Conservation (phyloP, 306 rosid species). For the Lathyrus aphaca region DNA sequence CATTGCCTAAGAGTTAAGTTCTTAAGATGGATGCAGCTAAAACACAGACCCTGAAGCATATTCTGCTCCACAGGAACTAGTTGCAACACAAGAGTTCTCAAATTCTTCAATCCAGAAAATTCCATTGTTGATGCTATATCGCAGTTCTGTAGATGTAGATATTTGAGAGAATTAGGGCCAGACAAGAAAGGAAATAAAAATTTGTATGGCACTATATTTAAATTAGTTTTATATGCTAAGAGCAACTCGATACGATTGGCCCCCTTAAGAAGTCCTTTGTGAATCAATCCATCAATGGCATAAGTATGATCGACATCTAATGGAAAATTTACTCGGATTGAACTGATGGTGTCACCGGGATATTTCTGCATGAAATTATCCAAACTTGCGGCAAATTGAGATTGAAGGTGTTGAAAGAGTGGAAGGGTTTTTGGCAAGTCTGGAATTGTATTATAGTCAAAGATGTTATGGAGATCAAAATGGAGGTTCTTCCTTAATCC, state of each 20-base stretch:
- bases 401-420: no score
- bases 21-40: neutral
- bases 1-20: neutral
- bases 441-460: no score
- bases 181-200: neutral
- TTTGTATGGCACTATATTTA: no score
- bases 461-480: no score
- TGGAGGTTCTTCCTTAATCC: no score
- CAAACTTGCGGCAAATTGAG: neutral
- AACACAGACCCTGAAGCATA: neutral
- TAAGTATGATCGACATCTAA: neutral
- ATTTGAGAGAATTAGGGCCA: neutral
- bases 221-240: neutral
- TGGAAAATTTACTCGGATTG: neutral
- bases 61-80: neutral
- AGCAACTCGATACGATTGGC: neutral
- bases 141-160: neutral
- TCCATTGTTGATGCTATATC: neutral
- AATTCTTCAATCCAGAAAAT: neutral
- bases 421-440: no score
- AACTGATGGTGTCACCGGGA: neutral
- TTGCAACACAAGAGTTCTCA: neutral
- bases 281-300: neutral
- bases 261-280: neutral
- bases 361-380: neutral